phyloP scores from a whole-genome alignment of 2,329 filamentous ascomycete species.

The Ascochyta lentis region DNA sequence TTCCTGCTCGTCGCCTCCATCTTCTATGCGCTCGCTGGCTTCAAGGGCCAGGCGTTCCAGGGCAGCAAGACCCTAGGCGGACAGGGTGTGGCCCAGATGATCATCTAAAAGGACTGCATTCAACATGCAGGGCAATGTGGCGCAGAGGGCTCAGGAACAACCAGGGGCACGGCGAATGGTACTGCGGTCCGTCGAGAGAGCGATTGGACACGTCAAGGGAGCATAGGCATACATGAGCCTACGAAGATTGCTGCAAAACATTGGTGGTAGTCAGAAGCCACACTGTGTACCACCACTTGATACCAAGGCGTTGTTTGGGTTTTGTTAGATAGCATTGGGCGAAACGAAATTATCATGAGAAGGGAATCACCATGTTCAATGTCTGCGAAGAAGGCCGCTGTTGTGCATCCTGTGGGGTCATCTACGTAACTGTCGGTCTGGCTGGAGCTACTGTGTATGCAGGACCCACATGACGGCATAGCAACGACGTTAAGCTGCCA shows the following conservation, averaged over 20 bases:
- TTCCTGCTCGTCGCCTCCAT: constrained; percentile 76
- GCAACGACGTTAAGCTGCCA: constrained; percentile 16
- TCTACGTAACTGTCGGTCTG: constrained; percentile 19
- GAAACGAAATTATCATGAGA: constrained; percentile 14
- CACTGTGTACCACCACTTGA: constrained; percentile 37
- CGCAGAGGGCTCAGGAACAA: background rate
- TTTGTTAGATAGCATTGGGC: constrained; percentile 3
- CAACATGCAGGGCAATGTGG: no score
- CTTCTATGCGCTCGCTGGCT: constrained; percentile 80
- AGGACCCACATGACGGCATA: constrained; percentile 27
- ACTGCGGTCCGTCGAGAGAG: background rate
- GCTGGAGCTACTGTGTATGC: constrained; percentile 4
- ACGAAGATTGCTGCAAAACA: background rate
- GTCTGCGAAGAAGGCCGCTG: background rate
- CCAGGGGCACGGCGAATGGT: background rate
- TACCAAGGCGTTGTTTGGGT: constrained; percentile 39
- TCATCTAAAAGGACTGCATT: constrained; percentile 62
- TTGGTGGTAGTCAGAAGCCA: constrained; percentile 1
- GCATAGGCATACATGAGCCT: background rate
- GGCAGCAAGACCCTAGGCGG: constrained; percentile 96
- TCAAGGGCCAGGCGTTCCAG: constrained; percentile 86
- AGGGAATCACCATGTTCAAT: constrained; percentile 10
- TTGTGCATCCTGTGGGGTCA: constrained; percentile 17
- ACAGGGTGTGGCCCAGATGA: constrained; percentile 95
- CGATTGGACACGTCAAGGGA: background rate